phyloP scores from a whole-genome alignment of 2,329 filamentous ascomycete species.

The Penicillium verrucosum region DNA sequence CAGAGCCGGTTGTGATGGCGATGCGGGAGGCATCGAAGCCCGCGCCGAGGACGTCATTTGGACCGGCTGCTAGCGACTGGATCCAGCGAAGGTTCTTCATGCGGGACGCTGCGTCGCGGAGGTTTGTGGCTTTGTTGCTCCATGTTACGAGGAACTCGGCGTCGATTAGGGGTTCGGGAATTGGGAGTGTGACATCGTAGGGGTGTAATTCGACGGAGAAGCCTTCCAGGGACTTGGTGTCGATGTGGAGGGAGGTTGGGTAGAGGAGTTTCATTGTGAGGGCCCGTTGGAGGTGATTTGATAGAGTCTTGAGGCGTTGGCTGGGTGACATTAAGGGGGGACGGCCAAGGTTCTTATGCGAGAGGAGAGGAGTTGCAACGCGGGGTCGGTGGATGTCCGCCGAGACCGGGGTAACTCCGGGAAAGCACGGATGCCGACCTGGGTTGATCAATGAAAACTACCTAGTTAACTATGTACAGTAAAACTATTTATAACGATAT shows the following conservation, averaged over 20 bases:
- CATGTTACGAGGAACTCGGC: constrained; percentile 62
- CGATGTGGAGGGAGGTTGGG: constrained; percentile 60
- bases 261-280: constrained; percentile 59
- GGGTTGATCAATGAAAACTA: background rate
- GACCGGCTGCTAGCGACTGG: constrained; percentile 63
- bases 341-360: background rate
- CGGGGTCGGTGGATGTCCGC: constrained; percentile 7
- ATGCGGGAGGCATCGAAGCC: constrained; percentile 56
- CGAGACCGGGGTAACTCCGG: constrained; percentile 5
- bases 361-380: background rate
- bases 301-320: background rate
- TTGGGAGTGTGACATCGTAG: constrained; percentile 57
- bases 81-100: constrained; percentile 62
- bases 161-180: constrained; percentile 58
- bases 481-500: too few species aligned
- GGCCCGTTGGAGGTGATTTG: background rate
- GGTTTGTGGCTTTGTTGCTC: constrained; percentile 58
- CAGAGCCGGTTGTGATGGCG: constrained; percentile 59
- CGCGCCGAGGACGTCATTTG: constrained; percentile 62
- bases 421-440: background rate
- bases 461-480: too few species aligned
- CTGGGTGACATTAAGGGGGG: constrained; percentile 4
- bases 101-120: constrained; percentile 55
- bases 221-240: constrained; percentile 55
- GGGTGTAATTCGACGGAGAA: constrained; percentile 57